Percentiles rank a stretch among this genome's conserved stretches.
These are phyloP conservation scores for Gossypium raimondii DNA, from an alignment of 345 rosid species.

Conservation along the genomic window DNA sequence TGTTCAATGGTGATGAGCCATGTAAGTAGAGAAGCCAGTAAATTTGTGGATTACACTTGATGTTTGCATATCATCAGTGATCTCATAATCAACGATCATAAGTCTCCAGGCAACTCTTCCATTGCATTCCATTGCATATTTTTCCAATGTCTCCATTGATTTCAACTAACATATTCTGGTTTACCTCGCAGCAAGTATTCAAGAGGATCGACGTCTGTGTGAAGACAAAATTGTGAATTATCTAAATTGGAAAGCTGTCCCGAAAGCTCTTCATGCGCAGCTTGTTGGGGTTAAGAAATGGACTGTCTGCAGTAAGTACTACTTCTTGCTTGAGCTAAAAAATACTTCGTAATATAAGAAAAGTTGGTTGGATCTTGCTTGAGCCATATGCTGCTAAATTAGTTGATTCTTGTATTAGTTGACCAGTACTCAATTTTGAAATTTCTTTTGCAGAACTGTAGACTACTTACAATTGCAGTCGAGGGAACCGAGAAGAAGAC, in stretches of 20 bases:
- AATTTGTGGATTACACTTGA: conserved; percentile 70
- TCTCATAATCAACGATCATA: conserved; percentile 46
- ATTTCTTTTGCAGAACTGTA: no score
- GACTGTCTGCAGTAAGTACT: conserved; percentile 64
- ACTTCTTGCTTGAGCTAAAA: not conserved
- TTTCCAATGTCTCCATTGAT: not conserved
- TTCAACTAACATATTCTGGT: not conserved
- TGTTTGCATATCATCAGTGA: conserved; percentile 54
- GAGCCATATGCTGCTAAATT: no score
- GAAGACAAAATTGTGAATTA: conserved; percentile 63
- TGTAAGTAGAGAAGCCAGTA: conserved; percentile 56
- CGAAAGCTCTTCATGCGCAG: conserved; percentile 54
- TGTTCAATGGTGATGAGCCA: conserved; percentile 54
- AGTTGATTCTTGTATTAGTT: no score
- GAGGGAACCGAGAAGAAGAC: no score
- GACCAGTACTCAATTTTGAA: no score
- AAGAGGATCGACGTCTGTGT: conserved; percentile 57
- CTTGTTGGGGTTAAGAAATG: conserved; percentile 57
- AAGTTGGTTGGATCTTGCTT: no score
- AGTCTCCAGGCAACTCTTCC: conserved; percentile 38
- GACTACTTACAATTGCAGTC: no score
- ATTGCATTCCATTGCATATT: not conserved
- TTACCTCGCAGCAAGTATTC: conserved; percentile 35
- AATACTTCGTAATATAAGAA: not conserved
- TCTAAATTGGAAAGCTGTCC: conserved; percentile 63